Percentiles rank a stretch among this genome's conserved stretches.
Conservation (phyloP, 345 rosid species). For the Arabidopsis arenosa region DNA sequence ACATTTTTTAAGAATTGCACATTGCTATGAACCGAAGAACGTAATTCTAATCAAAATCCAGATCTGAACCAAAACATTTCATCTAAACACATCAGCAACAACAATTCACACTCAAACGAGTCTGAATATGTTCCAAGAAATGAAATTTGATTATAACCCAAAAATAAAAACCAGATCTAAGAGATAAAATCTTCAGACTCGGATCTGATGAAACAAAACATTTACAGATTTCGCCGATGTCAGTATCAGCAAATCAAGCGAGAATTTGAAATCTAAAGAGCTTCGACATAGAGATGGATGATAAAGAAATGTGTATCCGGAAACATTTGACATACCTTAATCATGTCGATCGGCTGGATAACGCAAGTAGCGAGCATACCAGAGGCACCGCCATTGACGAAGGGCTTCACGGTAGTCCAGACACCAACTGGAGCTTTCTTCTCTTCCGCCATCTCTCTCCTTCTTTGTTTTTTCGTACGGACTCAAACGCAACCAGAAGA, state of each 20-base stretch:
- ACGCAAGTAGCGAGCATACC: conserved; percentile 99
- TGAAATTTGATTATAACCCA: neutral
- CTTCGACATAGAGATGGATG: neutral
- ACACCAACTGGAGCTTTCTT: conserved; percentile 71
- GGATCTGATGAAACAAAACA: conserved; percentile 51
- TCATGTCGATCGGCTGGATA: conserved; percentile 96
- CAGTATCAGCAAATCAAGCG: conserved; percentile 17
- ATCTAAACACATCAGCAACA: neutral
- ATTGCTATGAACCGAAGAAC: conserved; percentile 3
- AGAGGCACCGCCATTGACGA: conserved; percentile 92
- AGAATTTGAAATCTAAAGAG: conserved; percentile 4
- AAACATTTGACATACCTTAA: conserved; percentile 62
- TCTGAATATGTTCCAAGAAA: neutral
- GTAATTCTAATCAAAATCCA: conserved; percentile 18
- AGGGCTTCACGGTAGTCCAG: conserved; percentile 90
- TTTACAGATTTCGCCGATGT: conserved; percentile 22
- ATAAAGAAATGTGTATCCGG: neutral
- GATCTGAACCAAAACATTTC: conserved; percentile 32
- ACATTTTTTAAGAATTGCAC: neutral
- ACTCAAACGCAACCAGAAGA: conserved; percentile 15
- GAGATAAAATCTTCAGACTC: conserved; percentile 22
- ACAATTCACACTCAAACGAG: neutral
- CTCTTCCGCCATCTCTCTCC: conserved; percentile 61
- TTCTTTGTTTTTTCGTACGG: neutral
- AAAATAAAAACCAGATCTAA: conserved; percentile 32